Evolutionary conservation across 2,329 filamentous ascomycete genomes (phyloP).

Genomic region (Phaeoacremonium minimum): DNA sequence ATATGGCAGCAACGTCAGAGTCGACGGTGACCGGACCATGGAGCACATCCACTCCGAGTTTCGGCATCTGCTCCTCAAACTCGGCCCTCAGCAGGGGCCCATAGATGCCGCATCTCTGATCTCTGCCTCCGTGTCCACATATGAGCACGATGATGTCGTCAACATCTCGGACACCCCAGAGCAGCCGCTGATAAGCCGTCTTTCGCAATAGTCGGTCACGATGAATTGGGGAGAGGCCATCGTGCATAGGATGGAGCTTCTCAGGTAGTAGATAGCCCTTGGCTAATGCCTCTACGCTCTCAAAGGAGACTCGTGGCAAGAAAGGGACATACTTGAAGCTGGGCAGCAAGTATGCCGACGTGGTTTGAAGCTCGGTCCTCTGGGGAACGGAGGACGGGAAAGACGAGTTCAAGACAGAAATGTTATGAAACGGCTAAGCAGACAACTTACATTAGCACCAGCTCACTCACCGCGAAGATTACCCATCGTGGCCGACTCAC

Average conservation of each 20-base stretch:
- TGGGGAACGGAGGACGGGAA: conserved; percentile 55
- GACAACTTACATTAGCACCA: conserved; percentile 25
- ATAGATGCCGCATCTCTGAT: conserved; percentile 75
- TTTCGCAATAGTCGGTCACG: conserved; percentile 46
- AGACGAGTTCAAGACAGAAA: conserved; percentile 73
- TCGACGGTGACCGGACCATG: conserved; percentile 38
- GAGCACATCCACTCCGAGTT: conserved; percentile 43
- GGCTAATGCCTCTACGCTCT: conserved; percentile 52
- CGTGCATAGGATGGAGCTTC: conserved; percentile 58
- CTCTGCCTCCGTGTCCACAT: conserved; percentile 81
- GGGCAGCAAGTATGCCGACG: conserved; percentile 74
- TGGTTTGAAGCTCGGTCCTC: conserved; percentile 42
- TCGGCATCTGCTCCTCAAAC: conserved; percentile 59
- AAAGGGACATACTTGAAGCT: conserved; percentile 76
- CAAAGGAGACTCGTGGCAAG: conserved; percentile 58
- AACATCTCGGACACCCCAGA: conserved; percentile 57
- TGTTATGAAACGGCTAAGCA: conserved; percentile 73
- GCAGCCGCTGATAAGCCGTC: conserved; percentile 43
- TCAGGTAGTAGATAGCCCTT: conserved; percentile 63
- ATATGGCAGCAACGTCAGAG: conserved; percentile 15
- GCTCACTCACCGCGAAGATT: conserved; percentile 3
- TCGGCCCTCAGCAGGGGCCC: conserved; percentile 69
- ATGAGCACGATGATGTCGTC: conserved; percentile 73
- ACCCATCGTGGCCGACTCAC: conserved; percentile 36
- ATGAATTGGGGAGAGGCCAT: conserved; percentile 53